Conservation (phyloP, 2,329 filamentous ascomycete species). For the Dryadomyces quercus-mongolicae region DNA sequence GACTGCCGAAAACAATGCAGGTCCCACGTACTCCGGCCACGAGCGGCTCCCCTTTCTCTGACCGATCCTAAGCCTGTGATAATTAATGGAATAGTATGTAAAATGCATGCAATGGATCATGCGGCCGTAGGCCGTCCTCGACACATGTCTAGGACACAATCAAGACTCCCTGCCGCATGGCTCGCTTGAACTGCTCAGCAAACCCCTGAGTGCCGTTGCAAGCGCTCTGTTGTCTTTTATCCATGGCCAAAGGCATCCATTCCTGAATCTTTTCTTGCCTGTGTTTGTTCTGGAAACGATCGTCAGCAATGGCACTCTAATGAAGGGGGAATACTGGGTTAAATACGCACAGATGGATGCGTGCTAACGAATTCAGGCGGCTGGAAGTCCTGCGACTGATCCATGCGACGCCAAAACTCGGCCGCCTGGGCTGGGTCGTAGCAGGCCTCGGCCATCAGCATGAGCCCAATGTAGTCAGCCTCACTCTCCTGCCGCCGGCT, state of each 20-base stretch:
- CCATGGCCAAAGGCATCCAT: slow-evolving; percentile 47
- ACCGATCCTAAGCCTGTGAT: too few species aligned
- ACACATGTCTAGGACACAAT: neutral
- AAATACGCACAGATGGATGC: slow-evolving; percentile 52
- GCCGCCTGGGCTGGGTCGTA: slow-evolving; percentile 59
- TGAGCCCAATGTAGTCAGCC: slow-evolving; percentile 68
- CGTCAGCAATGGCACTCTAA: neutral
- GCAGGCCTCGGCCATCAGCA: slow-evolving; percentile 75
- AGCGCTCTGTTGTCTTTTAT: slow-evolving; percentile 40
- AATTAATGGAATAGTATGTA: neutral
- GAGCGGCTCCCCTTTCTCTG: too few species aligned
- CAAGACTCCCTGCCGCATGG: slow-evolving; percentile 26
- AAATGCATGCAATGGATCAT: neutral
- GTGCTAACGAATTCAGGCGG: slow-evolving; percentile 64
- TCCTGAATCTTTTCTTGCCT: slow-evolving; percentile 53
- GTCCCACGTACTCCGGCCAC: too few species aligned
- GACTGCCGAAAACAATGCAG: neutral
- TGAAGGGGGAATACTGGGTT: neutral
- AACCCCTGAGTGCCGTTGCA: slow-evolving; percentile 40
- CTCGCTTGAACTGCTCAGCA: slow-evolving; percentile 38
- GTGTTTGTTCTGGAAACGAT: slow-evolving; percentile 36
- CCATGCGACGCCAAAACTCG: slow-evolving; percentile 57
- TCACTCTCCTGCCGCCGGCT: slow-evolving; percentile 62
- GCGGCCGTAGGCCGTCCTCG: neutral
- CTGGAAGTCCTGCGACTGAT: slow-evolving; percentile 31